A percentile compares a stretch with the other conserved stretches of the same genome.
phyloP scores from a whole-genome alignment of 2,329 filamentous ascomycete genomes.

The Monosporascus sp. region DNA sequence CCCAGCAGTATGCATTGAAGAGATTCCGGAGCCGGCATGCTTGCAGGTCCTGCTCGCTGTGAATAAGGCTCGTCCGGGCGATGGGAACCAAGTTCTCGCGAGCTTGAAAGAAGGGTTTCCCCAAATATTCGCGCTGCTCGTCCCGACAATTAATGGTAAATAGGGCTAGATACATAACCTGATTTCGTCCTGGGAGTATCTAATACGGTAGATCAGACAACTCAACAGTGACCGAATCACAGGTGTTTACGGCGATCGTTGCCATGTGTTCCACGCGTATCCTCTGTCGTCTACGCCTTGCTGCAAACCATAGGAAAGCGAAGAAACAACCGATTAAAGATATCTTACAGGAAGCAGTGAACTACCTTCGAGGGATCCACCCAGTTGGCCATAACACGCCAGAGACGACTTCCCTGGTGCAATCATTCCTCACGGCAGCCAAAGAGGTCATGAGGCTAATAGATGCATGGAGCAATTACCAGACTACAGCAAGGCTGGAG shows the following conservation, averaged over 20 bases:
- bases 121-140: slow-evolving; percentile 12
- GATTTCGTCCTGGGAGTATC: neutral
- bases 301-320: neutral
- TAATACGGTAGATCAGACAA: neutral
- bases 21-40: slow-evolving; percentile 8
- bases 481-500: slow-evolving; percentile 14
- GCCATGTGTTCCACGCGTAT: slow-evolving; percentile 28
- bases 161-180: neutral
- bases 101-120: slow-evolving; percentile 9
- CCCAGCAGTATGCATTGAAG: slow-evolving; percentile 29
- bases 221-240: slow-evolving; percentile 4
- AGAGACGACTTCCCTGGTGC: neutral
- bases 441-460: slow-evolving; percentile 19
- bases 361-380: neutral
- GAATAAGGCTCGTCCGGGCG: slow-evolving; percentile 18
- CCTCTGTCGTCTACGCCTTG: slow-evolving; percentile 20
- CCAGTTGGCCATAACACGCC: neutral
- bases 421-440: slow-evolving; percentile 12
- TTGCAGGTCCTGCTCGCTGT: slow-evolving; percentile 27
- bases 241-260: slow-evolving; percentile 23
- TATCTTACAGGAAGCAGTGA: slow-evolving; percentile 2
- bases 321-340: slow-evolving; percentile 9
- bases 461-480: slow-evolving; percentile 21
- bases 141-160: slow-evolving; percentile 2
- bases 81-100: slow-evolving; percentile 15